Evolutionary conservation across 2,329 filamentous ascomycete species (phyloP).

Genomic region (Aspergillus brasiliensis): DNA sequence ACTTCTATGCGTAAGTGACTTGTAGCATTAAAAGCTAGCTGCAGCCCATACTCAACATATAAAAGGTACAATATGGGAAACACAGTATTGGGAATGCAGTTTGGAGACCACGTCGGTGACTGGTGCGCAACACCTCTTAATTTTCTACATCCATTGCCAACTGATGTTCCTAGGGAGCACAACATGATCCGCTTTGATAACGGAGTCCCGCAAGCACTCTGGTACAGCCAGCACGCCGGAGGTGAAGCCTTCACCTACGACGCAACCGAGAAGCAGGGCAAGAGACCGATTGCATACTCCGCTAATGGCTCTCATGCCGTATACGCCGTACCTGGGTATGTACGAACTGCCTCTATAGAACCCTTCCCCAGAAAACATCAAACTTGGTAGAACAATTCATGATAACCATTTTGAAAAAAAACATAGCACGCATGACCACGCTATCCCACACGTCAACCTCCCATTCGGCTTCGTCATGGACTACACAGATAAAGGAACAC

Average conservation of each 20-base stretch:
- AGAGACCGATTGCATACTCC: conserved; percentile 60
- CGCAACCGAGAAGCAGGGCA: conserved; percentile 55
- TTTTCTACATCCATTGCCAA: background rate
- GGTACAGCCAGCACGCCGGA: conserved; percentile 64
- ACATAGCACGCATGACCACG: conserved; percentile 61
- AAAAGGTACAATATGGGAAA: conserved; percentile 57
- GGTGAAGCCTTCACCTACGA: conserved; percentile 66
- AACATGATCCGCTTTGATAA: conserved; percentile 67
- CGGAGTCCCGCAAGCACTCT: conserved; percentile 57
- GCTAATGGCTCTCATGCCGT: conserved; percentile 66
- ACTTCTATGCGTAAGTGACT: conserved; percentile 57
- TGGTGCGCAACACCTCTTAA: conserved; percentile 45
- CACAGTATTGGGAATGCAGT: conserved; percentile 51
- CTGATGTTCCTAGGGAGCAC: conserved; percentile 55
- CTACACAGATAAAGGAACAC: conserved; percentile 55
- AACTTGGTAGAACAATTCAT: background rate
- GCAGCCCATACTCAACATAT: conserved; percentile 1
- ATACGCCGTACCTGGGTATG: conserved; percentile 58
- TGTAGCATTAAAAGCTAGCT: no score
- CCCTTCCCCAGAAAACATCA: background rate
- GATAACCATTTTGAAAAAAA: background rate
- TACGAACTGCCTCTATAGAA: background rate
- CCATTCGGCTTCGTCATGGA: conserved; percentile 57
- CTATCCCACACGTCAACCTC: conserved; percentile 62
- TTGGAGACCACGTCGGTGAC: conserved; percentile 65